A percentile compares a stretch with the other conserved stretches of the same genome.
phyloP scores from a whole-genome alignment of 2,329 filamentous ascomycete genomes.

The Alternaria hordeiaustralica region DNA sequence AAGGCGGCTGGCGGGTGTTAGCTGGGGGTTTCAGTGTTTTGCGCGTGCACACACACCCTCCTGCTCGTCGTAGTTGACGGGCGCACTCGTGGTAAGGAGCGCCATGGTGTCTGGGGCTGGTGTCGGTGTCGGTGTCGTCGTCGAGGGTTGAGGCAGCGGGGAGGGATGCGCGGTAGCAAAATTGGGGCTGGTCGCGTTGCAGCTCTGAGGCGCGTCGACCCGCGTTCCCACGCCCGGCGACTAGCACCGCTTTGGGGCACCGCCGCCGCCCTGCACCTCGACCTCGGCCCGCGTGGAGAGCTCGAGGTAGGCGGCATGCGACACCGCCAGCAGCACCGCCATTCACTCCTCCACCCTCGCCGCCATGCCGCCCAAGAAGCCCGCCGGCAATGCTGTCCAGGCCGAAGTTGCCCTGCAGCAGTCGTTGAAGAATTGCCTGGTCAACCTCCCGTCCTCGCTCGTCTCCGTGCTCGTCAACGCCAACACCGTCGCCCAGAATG shows the following conservation, averaged over 20 bases:
- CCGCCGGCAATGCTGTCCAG: constrained; percentile 61
- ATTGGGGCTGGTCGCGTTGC: constrained; percentile 37
- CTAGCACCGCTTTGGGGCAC: constrained; percentile 33
- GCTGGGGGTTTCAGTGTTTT: constrained; percentile 23
- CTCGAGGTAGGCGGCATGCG: constrained; percentile 8
- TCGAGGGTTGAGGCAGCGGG: constrained; percentile 15
- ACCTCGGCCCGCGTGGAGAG: constrained; percentile 37
- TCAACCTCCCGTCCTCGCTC: constrained; percentile 86
- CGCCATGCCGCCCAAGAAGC: constrained; percentile 53
- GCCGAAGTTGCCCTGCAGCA: constrained; percentile 87
- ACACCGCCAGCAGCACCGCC: background rate
- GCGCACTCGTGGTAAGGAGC: constrained; percentile 77
- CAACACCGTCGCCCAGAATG: constrained; percentile 94
- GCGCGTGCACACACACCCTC: constrained; percentile 64
- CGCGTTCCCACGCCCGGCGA: constrained; percentile 26
- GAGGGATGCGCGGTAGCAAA: constrained; percentile 32
- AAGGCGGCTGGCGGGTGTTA: constrained; percentile 70
- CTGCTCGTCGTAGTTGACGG: constrained; percentile 88
- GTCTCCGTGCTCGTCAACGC: constrained; percentile 86
- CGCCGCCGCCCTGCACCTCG: constrained; percentile 24
- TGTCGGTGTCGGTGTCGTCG: constrained; percentile 11
- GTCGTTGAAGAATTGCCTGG: constrained; percentile 85
- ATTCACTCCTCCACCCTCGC: constrained; percentile 9
- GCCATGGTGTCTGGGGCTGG: constrained; percentile 67
- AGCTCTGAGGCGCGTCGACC: constrained; percentile 31